These are phyloP conservation scores for Purpureocillium takamizusanense DNA, from an alignment of 2,329 filamentous ascomycete genomes.

Conservation along the genomic window DNA sequence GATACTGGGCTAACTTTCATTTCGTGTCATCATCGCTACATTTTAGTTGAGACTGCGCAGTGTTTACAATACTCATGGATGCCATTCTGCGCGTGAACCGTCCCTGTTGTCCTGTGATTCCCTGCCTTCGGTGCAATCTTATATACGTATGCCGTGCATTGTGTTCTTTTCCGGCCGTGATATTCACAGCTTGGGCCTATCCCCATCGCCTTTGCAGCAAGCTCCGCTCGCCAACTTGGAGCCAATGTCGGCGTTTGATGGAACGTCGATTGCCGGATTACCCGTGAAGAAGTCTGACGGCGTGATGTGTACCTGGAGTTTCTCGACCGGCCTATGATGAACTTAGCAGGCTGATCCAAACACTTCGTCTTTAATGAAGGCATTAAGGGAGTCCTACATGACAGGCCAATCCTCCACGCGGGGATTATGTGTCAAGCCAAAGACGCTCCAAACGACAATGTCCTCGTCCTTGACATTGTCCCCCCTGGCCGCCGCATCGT, in stretches of 20 bases:
- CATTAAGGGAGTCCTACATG: slow-evolving; percentile 36
- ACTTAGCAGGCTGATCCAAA: background rate
- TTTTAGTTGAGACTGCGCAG: too few species aligned
- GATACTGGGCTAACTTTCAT: too few species aligned
- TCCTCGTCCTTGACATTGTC: slow-evolving; percentile 41
- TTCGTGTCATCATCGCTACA: too few species aligned
- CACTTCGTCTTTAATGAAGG: background rate
- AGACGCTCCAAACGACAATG: slow-evolving; percentile 48
- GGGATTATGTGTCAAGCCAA: slow-evolving; percentile 57
- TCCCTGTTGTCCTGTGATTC: too few species aligned
- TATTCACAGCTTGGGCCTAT: too few species aligned
- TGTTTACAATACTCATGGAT: too few species aligned
- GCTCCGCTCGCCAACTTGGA: slow-evolving; percentile 6
- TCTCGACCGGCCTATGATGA: slow-evolving; percentile 41
- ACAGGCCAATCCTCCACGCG: slow-evolving; percentile 60
- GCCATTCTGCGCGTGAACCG: too few species aligned
- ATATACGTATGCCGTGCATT: too few species aligned
- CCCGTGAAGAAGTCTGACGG: slow-evolving; percentile 39
- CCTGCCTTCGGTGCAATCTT: too few species aligned
- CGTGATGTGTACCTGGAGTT: slow-evolving; percentile 32
- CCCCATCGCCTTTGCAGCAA: background rate
- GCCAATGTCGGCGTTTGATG: slow-evolving; percentile 21
- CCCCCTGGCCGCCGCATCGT: slow-evolving; percentile 26
- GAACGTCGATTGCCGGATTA: slow-evolving; percentile 38
- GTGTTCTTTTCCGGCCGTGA: too few species aligned